phyloP scores from a whole-genome alignment of 2,329 filamentous ascomycete species.

The Diaporthe citrichinensis region DNA sequence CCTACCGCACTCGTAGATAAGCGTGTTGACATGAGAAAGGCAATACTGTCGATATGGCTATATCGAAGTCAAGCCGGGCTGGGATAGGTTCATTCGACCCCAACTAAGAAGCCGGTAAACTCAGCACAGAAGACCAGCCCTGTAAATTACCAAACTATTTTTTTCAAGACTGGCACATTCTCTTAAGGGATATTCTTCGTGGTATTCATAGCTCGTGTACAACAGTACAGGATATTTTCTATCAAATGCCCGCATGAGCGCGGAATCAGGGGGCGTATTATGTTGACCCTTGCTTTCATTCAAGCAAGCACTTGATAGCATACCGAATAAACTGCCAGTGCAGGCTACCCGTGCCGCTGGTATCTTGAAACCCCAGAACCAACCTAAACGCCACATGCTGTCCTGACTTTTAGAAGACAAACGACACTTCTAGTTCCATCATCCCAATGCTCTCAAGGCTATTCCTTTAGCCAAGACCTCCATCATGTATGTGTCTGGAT shows the following conservation, averaged over 20 bases:
- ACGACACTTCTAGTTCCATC: neutral
- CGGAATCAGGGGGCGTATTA: neutral
- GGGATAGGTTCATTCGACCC: neutral
- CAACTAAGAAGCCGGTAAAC: neutral
- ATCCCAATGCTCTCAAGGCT: neutral
- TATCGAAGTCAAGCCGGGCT: neutral
- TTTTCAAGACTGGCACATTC: neutral
- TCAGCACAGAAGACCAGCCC: neutral
- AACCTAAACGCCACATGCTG: constrained; percentile 30
- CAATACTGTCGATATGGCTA: neutral
- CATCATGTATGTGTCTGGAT: neutral
- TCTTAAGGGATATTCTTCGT: neutral
- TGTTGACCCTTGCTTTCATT: neutral
- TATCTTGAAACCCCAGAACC: constrained; percentile 34
- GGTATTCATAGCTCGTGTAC: constrained; percentile 33
- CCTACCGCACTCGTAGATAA: neutral
- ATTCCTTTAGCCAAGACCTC: neutral
- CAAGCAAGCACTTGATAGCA: neutral
- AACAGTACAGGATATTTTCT: neutral
- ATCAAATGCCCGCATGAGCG: neutral
- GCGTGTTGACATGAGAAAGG: neutral
- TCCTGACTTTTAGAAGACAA: constrained; percentile 25
- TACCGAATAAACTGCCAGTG: constrained; percentile 10
- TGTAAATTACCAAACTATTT: neutral
- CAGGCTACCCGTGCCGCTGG: constrained; percentile 21